Conservation (phyloP, 768 basidiomycete species). For the Hydnomerulius pinastri region DNA sequence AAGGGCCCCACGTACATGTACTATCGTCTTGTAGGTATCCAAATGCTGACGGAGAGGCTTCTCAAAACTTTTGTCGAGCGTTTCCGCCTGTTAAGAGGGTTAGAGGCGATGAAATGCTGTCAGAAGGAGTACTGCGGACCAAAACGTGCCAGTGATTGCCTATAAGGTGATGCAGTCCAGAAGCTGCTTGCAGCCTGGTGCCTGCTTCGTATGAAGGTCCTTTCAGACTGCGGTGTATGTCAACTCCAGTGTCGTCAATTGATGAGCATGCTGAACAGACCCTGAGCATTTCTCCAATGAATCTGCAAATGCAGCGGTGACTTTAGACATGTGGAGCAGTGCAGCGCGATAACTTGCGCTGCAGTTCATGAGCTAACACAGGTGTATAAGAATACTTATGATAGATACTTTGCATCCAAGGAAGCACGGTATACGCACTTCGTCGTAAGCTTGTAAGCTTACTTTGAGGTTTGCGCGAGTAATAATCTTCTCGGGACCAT, state of each 20-base stretch:
- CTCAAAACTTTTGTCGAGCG: conserved; percentile 86
- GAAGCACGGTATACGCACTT: conserved; percentile 48
- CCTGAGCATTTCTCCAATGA: conserved; percentile 83
- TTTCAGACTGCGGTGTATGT: conserved; percentile 53
- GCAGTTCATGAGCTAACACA: conserved; percentile 65
- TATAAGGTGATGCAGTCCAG: conserved; percentile 88
- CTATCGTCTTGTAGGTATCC: conserved; percentile 73
- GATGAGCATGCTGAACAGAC: conserved; percentile 43
- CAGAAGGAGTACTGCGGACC: conserved; percentile 45
- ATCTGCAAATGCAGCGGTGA: conserved; percentile 82
- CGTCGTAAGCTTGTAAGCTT: conserved; percentile 79
- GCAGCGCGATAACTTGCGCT: conserved; percentile 82
- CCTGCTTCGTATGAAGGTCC: conserved; percentile 81
- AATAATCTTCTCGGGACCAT: conserved; percentile 81
- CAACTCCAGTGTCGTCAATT: background rate
- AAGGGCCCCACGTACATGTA: conserved; percentile 50
- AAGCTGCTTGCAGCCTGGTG: conserved; percentile 80
- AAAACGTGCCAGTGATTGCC: conserved; percentile 92
- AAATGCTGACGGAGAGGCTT: conserved; percentile 85
- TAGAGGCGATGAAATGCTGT: conserved; percentile 1
- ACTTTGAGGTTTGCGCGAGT: conserved; percentile 76
- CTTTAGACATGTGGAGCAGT: conserved; percentile 77
- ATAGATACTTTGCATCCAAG: background rate
- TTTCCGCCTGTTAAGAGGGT: conserved; percentile 61
- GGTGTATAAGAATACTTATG: conserved; percentile 18